Conservation (phyloP, 106 monocot species). For the Dendrobium huoshanense region DNA sequence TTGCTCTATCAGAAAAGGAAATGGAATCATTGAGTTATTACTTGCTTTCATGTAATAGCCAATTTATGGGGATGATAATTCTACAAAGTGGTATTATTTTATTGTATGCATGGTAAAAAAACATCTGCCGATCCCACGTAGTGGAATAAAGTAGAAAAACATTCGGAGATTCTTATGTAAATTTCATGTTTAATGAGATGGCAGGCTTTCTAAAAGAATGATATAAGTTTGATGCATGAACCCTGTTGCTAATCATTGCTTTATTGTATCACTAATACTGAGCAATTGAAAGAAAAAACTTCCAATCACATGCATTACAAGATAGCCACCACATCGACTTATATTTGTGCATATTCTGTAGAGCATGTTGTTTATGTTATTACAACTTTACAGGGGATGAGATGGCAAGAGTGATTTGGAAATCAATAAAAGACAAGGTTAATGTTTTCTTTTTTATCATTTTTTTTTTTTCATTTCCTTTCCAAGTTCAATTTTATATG, state of each 20-base stretch:
- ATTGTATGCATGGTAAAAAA: neutral
- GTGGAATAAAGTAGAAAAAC: neutral
- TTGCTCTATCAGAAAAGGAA: too few species aligned
- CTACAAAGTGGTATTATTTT: neutral
- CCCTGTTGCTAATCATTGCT: neutral
- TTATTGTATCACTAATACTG: neutral
- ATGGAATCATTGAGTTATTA: neutral
- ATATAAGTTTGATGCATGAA: constrained; percentile 2
- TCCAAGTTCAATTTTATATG: neutral
- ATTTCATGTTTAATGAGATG: neutral
- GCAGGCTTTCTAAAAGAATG: neutral
- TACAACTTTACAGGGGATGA: constrained; percentile 61
- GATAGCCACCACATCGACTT: neutral
- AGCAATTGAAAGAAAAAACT: neutral
- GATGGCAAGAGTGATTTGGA: constrained; percentile 92
- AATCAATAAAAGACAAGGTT: constrained; percentile 95
- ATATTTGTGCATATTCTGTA: neutral
- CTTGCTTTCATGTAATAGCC: neutral
- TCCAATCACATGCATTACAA: neutral
- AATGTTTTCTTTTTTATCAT: neutral
- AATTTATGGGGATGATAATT: neutral
- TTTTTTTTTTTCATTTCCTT: neutral
- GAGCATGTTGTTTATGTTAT: neutral
- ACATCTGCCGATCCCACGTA: neutral
- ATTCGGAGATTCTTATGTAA: neutral